phyloP scores from a whole-genome alignment of 331 rosid species.

The Arachis monticola region DNA sequence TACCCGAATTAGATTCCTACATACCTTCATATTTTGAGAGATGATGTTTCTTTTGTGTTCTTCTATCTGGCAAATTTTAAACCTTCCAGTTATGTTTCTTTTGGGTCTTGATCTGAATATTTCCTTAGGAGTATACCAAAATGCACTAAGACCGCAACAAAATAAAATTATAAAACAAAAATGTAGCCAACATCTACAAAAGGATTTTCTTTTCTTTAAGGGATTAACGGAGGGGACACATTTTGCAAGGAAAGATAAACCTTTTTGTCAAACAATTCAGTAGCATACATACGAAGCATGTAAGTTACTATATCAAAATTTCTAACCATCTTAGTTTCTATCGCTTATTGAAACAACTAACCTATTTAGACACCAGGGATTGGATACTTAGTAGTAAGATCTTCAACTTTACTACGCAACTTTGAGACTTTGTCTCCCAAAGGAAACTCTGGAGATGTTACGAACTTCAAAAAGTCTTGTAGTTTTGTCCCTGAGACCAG shows the following conservation, averaged over 20 bases:
- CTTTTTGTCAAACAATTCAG: background rate
- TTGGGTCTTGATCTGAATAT: too few species aligned
- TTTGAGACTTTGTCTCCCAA: constrained; percentile 52
- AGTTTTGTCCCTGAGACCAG: constrained; percentile 74
- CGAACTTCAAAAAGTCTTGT: constrained; percentile 77
- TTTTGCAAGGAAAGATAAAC: constrained; percentile 4
- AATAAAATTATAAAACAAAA: background rate
- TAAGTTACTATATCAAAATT: constrained; percentile 35
- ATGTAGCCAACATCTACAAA: background rate
- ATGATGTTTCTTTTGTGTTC: background rate
- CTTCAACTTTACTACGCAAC: constrained; percentile 78
- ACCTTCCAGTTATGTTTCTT: too few species aligned
- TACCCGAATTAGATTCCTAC: background rate
- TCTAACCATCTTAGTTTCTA: constrained; percentile 21
- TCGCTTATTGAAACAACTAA: background rate
- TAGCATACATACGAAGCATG: constrained; percentile 2
- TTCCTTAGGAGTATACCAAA: too few species aligned
- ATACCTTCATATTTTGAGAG: background rate
- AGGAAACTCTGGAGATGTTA: constrained; percentile 69
- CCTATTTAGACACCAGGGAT: constrained; percentile 75
- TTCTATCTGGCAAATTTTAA: background rate
- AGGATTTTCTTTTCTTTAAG: background rate
- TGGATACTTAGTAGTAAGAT: constrained; percentile 73
- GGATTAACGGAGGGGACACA: background rate
- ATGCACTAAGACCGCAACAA: too few species aligned